Evolutionary conservation across 768 basidiomycete species (phyloP).

Genomic region (Hypsizygus marmoreus): DNA sequence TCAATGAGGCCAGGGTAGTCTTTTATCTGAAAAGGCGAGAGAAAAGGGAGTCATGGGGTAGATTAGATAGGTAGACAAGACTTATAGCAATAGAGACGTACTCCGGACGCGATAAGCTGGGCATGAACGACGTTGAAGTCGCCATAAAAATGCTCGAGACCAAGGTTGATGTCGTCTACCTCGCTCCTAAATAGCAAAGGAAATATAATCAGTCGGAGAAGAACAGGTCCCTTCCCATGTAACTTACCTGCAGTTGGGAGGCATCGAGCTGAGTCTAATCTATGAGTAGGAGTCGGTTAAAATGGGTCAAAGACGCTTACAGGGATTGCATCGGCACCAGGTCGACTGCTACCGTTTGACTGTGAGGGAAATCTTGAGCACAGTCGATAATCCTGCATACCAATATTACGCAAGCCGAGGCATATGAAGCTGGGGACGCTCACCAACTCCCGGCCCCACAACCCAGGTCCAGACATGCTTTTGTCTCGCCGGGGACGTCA

Average conservation of each 20-base stretch:
- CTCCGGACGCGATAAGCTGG: slow-evolving; percentile 72
- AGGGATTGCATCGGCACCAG: slow-evolving; percentile 76
- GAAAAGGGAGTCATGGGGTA: slow-evolving; percentile 17
- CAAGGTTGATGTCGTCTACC: slow-evolving; percentile 83
- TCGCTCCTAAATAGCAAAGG: slow-evolving; percentile 57
- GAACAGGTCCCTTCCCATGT: slow-evolving; percentile 4
- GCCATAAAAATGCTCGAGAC: slow-evolving; percentile 79
- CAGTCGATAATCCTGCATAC: slow-evolving; percentile 69
- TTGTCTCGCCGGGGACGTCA: slow-evolving; percentile 56
- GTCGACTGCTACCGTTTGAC: slow-evolving; percentile 72
- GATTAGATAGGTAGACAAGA: slow-evolving; percentile 16
- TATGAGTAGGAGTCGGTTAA: slow-evolving; percentile 16
- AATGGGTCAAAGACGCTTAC: slow-evolving; percentile 40
- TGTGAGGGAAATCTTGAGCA: slow-evolving; percentile 71
- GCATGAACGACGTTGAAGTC: slow-evolving; percentile 78
- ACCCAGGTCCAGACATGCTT: slow-evolving; percentile 72
- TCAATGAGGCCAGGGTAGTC: slow-evolving; percentile 66
- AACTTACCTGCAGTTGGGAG: slow-evolving; percentile 72
- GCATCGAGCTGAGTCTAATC: slow-evolving; percentile 54
- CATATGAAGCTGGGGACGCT: slow-evolving; percentile 16
- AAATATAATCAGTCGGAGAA: slow-evolving; percentile 6
- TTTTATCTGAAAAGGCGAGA: slow-evolving; percentile 55
- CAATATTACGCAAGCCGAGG: slow-evolving; percentile 6
- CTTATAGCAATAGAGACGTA: slow-evolving; percentile 36
- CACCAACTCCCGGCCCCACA: slow-evolving; percentile 82